Evolutionary conservation across 148 eudicot genomes (phyloP).

Genomic region (Rhododendron kiyosumense): DNA sequence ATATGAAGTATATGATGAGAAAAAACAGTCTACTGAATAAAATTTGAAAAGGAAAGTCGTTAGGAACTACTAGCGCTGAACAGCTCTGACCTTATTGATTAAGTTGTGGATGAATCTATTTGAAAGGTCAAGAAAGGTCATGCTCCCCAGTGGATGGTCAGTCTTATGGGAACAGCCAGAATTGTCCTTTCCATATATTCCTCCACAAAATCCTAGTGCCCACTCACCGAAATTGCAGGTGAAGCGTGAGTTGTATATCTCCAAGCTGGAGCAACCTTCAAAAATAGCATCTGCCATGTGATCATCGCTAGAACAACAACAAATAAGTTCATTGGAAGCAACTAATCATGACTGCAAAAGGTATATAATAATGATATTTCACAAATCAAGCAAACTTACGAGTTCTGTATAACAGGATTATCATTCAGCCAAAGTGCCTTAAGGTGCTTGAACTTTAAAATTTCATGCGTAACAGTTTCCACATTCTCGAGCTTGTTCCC

Average conservation of each 20-base stretch:
- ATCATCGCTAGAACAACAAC: constrained; percentile 44
- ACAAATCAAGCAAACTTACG: constrained; percentile 38
- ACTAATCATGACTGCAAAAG: not conserved
- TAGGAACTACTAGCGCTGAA: not conserved
- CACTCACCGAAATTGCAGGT: constrained; percentile 75
- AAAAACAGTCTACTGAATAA: not conserved
- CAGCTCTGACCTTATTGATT: constrained; percentile 52
- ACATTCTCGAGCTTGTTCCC: constrained; percentile 66
- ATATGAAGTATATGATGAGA: not conserved
- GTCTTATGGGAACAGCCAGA: constrained; percentile 33
- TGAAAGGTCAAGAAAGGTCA: constrained; percentile 81
- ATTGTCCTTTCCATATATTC: constrained; percentile 61
- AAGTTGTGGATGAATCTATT: constrained; percentile 65
- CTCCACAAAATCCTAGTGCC: constrained; percentile 98
- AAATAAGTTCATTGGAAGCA: constrained; percentile 14
- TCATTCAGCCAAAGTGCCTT: constrained; percentile 90
- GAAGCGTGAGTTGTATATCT: constrained; percentile 73
- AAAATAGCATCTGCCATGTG: constrained; percentile 43
- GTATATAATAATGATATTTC: not conserved
- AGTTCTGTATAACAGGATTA: constrained; percentile 54
- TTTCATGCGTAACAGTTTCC: constrained; percentile 51
- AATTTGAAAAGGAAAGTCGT: not conserved
- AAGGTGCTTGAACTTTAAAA: constrained; percentile 55
- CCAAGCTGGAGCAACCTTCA: constrained; percentile 58
- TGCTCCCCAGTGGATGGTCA: constrained; percentile 40